These are phyloP conservation scores for Alternaria postmessia DNA, from an alignment of 2,329 filamentous ascomycete genomes.

Conservation along the genomic window DNA sequence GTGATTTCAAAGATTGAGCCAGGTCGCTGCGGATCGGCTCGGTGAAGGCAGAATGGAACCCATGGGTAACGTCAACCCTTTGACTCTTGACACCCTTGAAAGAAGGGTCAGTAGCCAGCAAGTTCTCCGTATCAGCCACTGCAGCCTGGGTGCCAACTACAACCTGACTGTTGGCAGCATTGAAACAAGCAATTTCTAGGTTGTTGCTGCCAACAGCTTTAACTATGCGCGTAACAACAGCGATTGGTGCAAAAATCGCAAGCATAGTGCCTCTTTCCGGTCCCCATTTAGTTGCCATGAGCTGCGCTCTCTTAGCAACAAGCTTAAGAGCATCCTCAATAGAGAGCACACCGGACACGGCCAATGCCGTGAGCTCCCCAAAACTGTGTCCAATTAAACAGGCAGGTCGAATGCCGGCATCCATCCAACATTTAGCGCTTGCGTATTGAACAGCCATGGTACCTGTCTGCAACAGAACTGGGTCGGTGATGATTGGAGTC, in stretches of 20 bases:
- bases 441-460: conserved; percentile 35
- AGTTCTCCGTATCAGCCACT: conserved; percentile 25
- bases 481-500: conserved; percentile 3
- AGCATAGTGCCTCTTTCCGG: conserved; percentile 34
- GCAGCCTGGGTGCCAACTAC: conserved; percentile 41
- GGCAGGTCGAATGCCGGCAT: conserved; percentile 20
- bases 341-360: conserved; percentile 43
- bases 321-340: conserved; percentile 42
- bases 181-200: conserved; percentile 55
- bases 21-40: conserved; percentile 37
- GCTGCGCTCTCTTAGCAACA: conserved; percentile 43
- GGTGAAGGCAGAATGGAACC: conserved; percentile 42
- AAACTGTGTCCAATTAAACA: conserved; percentile 38
- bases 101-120: conserved; percentile 16
- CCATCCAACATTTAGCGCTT: conserved; percentile 27
- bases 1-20: background rate
- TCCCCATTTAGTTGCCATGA: conserved; percentile 35
- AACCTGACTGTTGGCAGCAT: conserved; percentile 50
- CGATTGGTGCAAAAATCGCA: conserved; percentile 14
- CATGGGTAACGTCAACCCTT: conserved; percentile 36
- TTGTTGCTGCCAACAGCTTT: conserved; percentile 1
- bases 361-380: conserved; percentile 51
- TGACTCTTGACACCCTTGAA: conserved; percentile 22
- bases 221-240: conserved; percentile 11
- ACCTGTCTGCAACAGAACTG: conserved; percentile 23